These are phyloP conservation scores for Fusarium heterosporum DNA, from an alignment of 2,329 filamentous ascomycete genomes.

Conservation along the genomic window DNA sequence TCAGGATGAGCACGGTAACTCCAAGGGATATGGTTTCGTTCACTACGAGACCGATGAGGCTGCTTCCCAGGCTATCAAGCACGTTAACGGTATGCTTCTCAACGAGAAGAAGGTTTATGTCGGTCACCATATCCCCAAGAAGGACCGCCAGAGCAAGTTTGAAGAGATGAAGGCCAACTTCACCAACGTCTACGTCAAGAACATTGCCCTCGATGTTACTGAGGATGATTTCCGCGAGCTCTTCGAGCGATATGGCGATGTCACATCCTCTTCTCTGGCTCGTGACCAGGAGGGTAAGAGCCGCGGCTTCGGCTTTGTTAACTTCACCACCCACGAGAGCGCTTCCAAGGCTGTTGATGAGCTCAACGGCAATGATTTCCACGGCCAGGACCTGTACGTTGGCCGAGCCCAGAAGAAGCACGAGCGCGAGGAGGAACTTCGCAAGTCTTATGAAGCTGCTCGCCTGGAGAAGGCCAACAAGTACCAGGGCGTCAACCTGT, in stretches of 20 bases:
- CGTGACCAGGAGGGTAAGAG: constrained; percentile 91
- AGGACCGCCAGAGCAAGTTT: constrained; percentile 99
- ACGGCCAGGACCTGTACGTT: constrained; percentile 95
- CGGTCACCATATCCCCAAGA: constrained; percentile 99
- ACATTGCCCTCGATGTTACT: constrained; percentile 84
- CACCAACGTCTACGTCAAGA: constrained; percentile 99
- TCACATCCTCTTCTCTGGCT: constrained; percentile 94
- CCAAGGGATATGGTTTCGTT: constrained; percentile 99
- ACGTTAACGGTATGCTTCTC: constrained; percentile 98
- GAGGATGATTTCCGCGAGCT: constrained; percentile 95
- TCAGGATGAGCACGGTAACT: constrained; percentile 95
- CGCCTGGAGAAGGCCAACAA: constrained; percentile 98
- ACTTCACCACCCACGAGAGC: constrained; percentile 91
- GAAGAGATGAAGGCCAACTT: constrained; percentile 99
- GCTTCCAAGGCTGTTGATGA: constrained; percentile 89
- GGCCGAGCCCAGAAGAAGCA: constrained; percentile 99
- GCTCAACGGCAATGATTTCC: constrained; percentile 91
- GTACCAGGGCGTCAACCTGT: constrained; percentile 99
- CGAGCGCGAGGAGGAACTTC: constrained; percentile 98
- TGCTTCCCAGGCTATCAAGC: constrained; percentile 96
- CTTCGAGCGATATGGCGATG: constrained; percentile 92
- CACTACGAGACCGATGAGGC: constrained; percentile 99
- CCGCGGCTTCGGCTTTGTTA: constrained; percentile 95
- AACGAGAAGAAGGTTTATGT: constrained; percentile 99
- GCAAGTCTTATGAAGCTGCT: constrained; percentile 98